Percentiles rank a stretch among this genome's conserved stretches.
Conservation (phyloP, 345 rosid genomes). For the Citrus inodora region DNA sequence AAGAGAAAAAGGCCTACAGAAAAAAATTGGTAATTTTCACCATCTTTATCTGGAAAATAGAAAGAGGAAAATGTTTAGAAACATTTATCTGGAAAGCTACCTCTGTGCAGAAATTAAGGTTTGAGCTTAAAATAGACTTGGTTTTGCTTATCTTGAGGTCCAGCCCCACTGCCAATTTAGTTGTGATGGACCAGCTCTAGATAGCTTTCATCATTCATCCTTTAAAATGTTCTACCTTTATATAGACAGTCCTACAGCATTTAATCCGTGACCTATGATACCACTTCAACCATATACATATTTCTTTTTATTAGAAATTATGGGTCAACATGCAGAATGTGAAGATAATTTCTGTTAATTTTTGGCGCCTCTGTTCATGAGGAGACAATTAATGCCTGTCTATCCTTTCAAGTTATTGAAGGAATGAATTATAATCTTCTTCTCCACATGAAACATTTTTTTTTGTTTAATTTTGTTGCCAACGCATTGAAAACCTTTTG, state of each 20-base stretch:
- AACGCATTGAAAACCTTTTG: background rate
- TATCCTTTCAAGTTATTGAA: slow-evolving; percentile 8
- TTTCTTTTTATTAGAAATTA: background rate
- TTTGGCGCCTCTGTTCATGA: slow-evolving; percentile 13
- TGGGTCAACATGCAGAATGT: slow-evolving; percentile 2
- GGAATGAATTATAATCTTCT: background rate
- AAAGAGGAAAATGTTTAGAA: background rate
- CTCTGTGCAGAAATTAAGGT: background rate
- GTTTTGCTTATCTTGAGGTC: background rate
- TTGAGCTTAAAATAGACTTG: background rate
- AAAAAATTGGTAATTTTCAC: slow-evolving; percentile 18
- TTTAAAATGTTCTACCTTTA: background rate
- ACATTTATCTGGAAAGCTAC: background rate
- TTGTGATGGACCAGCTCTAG: background rate
- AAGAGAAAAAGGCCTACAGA: slow-evolving; percentile 8
- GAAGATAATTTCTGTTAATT: background rate
- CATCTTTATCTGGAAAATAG: background rate
- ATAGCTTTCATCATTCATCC: background rate
- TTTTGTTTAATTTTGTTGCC: background rate
- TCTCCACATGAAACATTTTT: background rate
- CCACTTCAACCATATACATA: background rate
- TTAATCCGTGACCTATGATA: background rate
- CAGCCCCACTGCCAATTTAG: background rate
- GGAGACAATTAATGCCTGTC: slow-evolving; percentile 14
- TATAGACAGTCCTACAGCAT: slow-evolving; percentile 4